Conservation (phyloP, 179 eudicot species). For the Beta lomatogona region DNA sequence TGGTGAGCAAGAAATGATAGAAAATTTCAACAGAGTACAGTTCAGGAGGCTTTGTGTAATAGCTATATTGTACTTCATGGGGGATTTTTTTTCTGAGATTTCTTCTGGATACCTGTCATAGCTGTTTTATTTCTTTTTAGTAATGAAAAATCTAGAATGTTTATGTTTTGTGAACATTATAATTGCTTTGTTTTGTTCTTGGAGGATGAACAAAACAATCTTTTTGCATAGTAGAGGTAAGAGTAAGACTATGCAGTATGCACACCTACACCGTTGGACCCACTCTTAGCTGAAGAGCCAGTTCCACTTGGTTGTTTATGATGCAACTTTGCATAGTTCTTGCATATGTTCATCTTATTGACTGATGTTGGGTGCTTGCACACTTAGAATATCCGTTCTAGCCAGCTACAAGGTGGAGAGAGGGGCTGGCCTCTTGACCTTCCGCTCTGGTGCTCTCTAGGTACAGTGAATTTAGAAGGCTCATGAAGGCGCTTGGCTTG, state of each 20-base stretch:
- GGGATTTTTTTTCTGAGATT: background rate
- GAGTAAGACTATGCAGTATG: background rate
- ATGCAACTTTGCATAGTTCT: background rate
- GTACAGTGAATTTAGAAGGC: background rate
- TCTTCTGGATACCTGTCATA: background rate
- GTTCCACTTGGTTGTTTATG: conserved; percentile 2
- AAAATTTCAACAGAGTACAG: too few relatives aligned
- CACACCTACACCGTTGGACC: background rate
- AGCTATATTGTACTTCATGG: background rate
- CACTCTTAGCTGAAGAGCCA: background rate
- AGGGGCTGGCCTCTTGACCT: background rate
- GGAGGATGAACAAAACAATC: background rate
- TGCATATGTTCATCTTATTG: background rate
- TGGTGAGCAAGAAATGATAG: too few relatives aligned
- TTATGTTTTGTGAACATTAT: background rate
- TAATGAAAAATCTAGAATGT: background rate
- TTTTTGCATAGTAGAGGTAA: background rate
- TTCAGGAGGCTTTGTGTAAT: too few relatives aligned
- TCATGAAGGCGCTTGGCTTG: background rate
- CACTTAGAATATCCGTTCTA: background rate
- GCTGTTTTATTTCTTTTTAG: background rate
- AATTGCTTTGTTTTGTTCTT: background rate
- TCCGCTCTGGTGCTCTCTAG: background rate
- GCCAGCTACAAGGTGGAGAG: background rate
- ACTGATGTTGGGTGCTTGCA: background rate